Conservation (phyloP, 2,329 filamentous ascomycete genomes). For the Colletotrichum godetiae region DNA sequence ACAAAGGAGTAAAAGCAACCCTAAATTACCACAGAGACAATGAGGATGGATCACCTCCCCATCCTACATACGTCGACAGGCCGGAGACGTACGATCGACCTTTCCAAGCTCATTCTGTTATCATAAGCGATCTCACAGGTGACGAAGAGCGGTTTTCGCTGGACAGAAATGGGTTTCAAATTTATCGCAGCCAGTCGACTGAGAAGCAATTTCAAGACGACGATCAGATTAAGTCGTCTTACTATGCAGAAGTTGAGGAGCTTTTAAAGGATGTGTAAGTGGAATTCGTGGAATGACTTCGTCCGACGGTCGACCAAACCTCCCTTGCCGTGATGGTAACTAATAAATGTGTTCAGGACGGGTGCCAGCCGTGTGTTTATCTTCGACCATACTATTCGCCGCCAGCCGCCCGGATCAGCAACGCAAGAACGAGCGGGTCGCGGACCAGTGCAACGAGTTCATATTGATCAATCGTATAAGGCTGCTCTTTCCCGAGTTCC, state of each 20-base stretch:
- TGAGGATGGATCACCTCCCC: constrained; percentile 53
- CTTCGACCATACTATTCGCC: constrained; percentile 71
- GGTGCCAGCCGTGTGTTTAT: constrained; percentile 67
- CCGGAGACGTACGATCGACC: constrained; percentile 50
- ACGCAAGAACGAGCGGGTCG: constrained; percentile 55
- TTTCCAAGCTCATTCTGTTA: constrained; percentile 41
- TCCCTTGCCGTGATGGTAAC: background rate
- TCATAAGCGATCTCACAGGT: constrained; percentile 50
- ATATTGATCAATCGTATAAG: constrained; percentile 64
- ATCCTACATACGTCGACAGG: constrained; percentile 46
- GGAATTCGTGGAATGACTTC: too few species aligned
- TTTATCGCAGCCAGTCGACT: constrained; percentile 41
- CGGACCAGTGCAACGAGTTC: constrained; percentile 61
- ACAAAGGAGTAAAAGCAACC: constrained; percentile 41
- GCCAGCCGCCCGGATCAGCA: constrained; percentile 57
- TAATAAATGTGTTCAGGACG: constrained; percentile 54
- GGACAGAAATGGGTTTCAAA: constrained; percentile 53
- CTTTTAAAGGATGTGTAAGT: constrained; percentile 69
- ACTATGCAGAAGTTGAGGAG: constrained; percentile 79
- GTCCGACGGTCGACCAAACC: too few species aligned
- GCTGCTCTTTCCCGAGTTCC: constrained; percentile 53
- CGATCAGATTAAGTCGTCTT: constrained; percentile 69
- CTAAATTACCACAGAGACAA: constrained; percentile 54
- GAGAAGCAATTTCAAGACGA: constrained; percentile 63
- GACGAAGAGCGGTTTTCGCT: constrained; percentile 49